Evolutionary conservation across 2,329 filamentous ascomycete genomes (phyloP), one percentile per base, ranked within the genome.

Genomic region (Fusarium xylarioides): DNA sequence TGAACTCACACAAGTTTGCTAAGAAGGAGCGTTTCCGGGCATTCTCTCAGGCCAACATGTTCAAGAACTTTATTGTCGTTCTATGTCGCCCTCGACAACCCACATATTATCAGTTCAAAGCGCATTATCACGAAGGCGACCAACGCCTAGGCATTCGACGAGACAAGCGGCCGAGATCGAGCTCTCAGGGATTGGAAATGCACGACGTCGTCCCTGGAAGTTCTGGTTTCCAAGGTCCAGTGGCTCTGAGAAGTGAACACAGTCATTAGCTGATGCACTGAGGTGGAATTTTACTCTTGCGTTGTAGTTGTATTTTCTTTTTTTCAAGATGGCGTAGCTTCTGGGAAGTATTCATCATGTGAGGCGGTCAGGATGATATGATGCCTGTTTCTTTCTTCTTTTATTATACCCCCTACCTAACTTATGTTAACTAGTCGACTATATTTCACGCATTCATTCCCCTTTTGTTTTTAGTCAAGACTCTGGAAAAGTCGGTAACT

Each of bases 1-100:
- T 99, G 73, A 97, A 97, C 83, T 95, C 93, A 9, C 94, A 97
- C 83, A 98, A 98, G 82, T 98, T 99, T 80, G 85, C 92, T 71
- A 97, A 96, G 83, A 92, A 92, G 76, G 95, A 99, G 80, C 91
- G 96, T 18, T 97, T 97, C 82, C 88, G 95, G 47, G 94, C 96
- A 4, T 99, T 97, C 77, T 95, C 91, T 4, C 95, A 97, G 79
- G 91, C 91, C 40, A 92, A 86, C 74, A 85, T 92, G 53, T 82
- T 92, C 78, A 91, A 88, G 78, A 99, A 99, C 82, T 95, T 93
- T 88, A 82, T 93, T 42, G 88, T 91, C 12, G 95, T 98, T 18
- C 86, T 98, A 55, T 92, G 91, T 75, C 91, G 95, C 54, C 95
- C 96, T 18, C 89, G 95, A 26, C 91, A 94, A 26, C 95, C 95